Evolutionary conservation across 1,139 yeast genomes (phyloP).

Genomic region (Sugiyamaella neomexicana): DNA sequence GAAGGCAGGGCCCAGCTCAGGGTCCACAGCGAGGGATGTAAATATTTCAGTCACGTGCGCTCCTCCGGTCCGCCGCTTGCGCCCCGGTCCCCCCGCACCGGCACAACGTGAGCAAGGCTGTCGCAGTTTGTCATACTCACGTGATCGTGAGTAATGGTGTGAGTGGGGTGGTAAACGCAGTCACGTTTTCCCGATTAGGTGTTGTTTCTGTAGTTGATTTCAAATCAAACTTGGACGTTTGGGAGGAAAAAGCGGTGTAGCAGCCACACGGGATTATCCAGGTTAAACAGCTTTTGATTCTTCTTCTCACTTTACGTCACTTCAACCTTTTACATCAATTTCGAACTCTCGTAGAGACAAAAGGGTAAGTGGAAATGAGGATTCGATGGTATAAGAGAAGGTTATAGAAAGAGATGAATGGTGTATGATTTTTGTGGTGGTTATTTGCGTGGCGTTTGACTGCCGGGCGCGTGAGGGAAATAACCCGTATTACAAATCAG

Average conservation of each 20-base stretch:
- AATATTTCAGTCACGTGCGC: too few relatives aligned
- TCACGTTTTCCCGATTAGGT: constrained; percentile 11
- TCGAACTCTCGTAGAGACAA: constrained; percentile 11
- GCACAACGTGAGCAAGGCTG: too few relatives aligned
- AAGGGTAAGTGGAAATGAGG: constrained; percentile 10
- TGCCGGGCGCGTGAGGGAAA: background rate
- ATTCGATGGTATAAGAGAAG: background rate
- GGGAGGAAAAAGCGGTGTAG: background rate
- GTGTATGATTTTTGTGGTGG: background rate
- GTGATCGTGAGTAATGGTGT: constrained; percentile 2
- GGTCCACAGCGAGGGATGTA: too few relatives aligned
- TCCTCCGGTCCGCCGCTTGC: too few relatives aligned
- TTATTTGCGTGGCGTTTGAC: background rate
- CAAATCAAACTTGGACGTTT: constrained; percentile 2
- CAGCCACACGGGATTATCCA: constrained; percentile 11
- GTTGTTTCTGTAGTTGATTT: background rate
- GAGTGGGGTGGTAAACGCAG: background rate
- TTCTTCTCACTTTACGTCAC: constrained; percentile 13
- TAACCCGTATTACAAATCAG: constrained; percentile 1
- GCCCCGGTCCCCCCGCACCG: too few relatives aligned
- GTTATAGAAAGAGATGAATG: background rate
- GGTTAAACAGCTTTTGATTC: background rate
- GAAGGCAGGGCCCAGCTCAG: background rate
- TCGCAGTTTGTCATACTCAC: background rate
- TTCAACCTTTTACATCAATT: constrained; percentile 9